Conservation (phyloP, 768 basidiomycete species). For the Suillus lakei region DNA sequence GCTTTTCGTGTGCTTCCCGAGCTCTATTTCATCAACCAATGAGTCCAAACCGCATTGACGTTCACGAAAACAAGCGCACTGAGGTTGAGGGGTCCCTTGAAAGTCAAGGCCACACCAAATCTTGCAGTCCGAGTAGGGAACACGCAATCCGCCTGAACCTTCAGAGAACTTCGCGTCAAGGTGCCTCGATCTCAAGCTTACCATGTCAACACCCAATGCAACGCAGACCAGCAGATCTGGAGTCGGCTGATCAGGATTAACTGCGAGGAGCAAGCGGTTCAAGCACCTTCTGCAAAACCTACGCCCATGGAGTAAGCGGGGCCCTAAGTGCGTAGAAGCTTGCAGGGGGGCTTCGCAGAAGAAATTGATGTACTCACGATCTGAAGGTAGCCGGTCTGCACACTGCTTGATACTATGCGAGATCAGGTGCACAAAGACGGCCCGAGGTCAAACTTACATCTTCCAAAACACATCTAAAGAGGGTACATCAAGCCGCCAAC, state of each 20-base stretch:
- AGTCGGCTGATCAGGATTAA: background rate
- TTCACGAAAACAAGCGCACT: slow-evolving; percentile 43
- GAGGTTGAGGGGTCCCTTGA: slow-evolving; percentile 81
- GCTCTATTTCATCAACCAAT: slow-evolving; percentile 28
- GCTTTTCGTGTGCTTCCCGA: slow-evolving; percentile 73
- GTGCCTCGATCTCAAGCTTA: slow-evolving; percentile 31
- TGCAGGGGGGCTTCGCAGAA: background rate
- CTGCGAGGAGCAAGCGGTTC: slow-evolving; percentile 1
- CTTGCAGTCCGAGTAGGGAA: slow-evolving; percentile 92
- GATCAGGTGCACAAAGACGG: slow-evolving; percentile 16
- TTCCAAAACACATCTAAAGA: slow-evolving; percentile 80
- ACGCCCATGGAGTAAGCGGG: slow-evolving; percentile 93
- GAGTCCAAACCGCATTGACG: slow-evolving; percentile 11
- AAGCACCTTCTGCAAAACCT: slow-evolving; percentile 86
- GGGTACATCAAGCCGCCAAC: slow-evolving; percentile 5
- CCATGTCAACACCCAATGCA: slow-evolving; percentile 94
- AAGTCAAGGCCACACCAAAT: slow-evolving; percentile 88
- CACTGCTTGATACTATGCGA: slow-evolving; percentile 76
- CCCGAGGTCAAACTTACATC: slow-evolving; percentile 55
- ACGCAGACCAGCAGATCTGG: slow-evolving; percentile 88
- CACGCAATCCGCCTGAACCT: slow-evolving; percentile 82
- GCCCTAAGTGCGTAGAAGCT: slow-evolving; percentile 51
- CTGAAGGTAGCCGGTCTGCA: slow-evolving; percentile 74
- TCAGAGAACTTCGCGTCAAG: slow-evolving; percentile 5
- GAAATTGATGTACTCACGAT: slow-evolving; percentile 53